Base-by-base conservation (phyloP, 495 filamentous ascomycete genomes). In the Hamigera avellanea region DNA sequence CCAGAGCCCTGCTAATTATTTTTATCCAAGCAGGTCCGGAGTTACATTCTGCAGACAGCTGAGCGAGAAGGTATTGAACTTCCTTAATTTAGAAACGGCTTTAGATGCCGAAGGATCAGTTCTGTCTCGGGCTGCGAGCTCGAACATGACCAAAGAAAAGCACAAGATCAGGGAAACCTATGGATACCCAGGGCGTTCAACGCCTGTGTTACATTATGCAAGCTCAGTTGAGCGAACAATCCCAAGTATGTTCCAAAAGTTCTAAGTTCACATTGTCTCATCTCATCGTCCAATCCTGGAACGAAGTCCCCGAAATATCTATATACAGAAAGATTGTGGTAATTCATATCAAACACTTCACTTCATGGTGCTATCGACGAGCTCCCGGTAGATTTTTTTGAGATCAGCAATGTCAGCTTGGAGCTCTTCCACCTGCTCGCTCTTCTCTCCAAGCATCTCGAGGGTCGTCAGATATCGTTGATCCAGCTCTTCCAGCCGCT, bases 371-470 rank as follows among this genome's bases (percentile, higher is more conserved):
- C 76, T 76, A 59, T 91, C 83, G 27, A 93, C 81, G 57, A 98
- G 57, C 50, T 95, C 89, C 49, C 86, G 73, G 62, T 95, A 95
- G 67, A 98, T 89, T 41, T 79, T 76, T 67, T 98, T 98, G 50
- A 96, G 66, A 68, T 96, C 91, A 34, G 73, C 67, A 36, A 96
- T 81, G 69, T 96, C 91, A 23, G 80, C 79, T 54, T 74, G 72
- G 35, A 99, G 63, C 67, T 96, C 89, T 44, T 94, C 85, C 10
- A 93, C 86, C 53, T 77, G 59, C 69, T 96, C 91, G 52, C 83
- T 93, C 76, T 93, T 95, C 72, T 98, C 91, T 8, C 91, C 91
- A 26, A 95, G 57, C 81, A 98, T 80, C 66, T 95, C 88, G 28
- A 98, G 64, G 30, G 83, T 89, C 1, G 86, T 91, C 56, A 88